Evolutionary conservation across 768 basidiomycete genomes (phyloP).

Genomic region (Lentinula boryana): DNA sequence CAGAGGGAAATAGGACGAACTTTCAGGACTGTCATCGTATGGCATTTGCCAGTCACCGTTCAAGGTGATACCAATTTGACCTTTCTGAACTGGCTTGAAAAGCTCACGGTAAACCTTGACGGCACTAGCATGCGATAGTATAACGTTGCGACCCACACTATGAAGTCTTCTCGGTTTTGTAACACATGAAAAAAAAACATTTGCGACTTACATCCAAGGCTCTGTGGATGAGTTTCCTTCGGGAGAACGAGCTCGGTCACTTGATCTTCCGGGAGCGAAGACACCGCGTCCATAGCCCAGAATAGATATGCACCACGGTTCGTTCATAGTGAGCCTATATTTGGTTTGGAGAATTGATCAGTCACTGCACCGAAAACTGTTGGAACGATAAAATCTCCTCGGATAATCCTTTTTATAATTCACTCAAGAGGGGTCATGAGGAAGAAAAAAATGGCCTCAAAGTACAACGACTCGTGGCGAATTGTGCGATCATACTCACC

Average conservation of each 20-base stretch:
- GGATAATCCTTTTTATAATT: not conserved
- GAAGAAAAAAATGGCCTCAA: not conserved
- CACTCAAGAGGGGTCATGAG: not conserved
- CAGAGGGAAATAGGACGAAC: conserved; percentile 31
- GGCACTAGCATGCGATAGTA: conserved; percentile 64
- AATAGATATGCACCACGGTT: conserved; percentile 68
- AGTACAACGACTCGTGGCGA: not conserved
- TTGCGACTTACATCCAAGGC: conserved; percentile 56
- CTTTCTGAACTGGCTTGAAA: conserved; percentile 58
- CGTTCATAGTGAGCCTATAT: conserved; percentile 65
- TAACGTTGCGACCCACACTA: conserved; percentile 62
- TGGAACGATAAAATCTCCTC: not conserved
- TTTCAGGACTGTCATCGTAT: conserved; percentile 61
- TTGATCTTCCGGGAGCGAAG: conserved; percentile 67
- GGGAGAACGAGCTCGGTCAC: conserved; percentile 51
- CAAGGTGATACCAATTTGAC: conserved; percentile 73
- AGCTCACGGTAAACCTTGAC: conserved; percentile 61
- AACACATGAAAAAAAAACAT: not conserved
- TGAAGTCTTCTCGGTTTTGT: not conserved
- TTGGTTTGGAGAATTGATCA: not conserved
- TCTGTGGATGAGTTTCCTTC: conserved; percentile 62
- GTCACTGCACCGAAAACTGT: not conserved
- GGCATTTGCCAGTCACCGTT: conserved; percentile 76
- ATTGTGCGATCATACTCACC: conserved; percentile 28
- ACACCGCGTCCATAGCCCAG: conserved; percentile 67